phyloP scores from a whole-genome alignment of 2,329 filamentous ascomycete genomes.

The Aspergillus bombycis region DNA sequence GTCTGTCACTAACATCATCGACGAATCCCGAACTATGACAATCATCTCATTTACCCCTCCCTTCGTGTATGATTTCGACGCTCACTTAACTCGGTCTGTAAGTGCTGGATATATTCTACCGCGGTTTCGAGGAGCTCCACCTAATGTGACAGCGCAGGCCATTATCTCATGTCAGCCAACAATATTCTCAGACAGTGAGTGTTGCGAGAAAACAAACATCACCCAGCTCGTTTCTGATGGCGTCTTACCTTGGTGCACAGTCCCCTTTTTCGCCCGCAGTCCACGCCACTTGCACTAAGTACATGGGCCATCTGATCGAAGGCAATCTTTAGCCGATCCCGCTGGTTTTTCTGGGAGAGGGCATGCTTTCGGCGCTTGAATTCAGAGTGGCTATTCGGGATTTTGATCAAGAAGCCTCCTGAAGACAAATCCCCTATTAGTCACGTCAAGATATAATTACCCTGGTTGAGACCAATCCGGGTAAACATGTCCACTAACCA shows the following conservation, averaged over 20 bases:
- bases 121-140: conserved; percentile 19
- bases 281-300: conserved; percentile 4
- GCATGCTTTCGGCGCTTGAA: conserved; percentile 9
- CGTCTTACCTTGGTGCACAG: conserved; percentile 6
- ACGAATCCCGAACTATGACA: neutral
- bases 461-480: too few relatives aligned
- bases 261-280: neutral
- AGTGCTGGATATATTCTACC: conserved; percentile 17
- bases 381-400: neutral
- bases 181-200: too few relatives aligned
- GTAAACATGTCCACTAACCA: neutral
- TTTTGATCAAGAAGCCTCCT: conserved; percentile 7
- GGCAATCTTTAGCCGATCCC: conserved; percentile 7
- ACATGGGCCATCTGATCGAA: conserved; percentile 12
- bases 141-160: neutral
- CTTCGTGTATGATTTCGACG: neutral
- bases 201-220: neutral
- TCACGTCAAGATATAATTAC: neutral
- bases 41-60: neutral
- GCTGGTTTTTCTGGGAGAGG: conserved; percentile 11
- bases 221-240: neutral
- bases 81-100: conserved; percentile 12
- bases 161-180: neutral
- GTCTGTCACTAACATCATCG: neutral
- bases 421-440: too few relatives aligned